Evolutionary conservation across 2,329 filamentous ascomycete species (phyloP).

Genomic region (Penicillium rolfsii): DNA sequence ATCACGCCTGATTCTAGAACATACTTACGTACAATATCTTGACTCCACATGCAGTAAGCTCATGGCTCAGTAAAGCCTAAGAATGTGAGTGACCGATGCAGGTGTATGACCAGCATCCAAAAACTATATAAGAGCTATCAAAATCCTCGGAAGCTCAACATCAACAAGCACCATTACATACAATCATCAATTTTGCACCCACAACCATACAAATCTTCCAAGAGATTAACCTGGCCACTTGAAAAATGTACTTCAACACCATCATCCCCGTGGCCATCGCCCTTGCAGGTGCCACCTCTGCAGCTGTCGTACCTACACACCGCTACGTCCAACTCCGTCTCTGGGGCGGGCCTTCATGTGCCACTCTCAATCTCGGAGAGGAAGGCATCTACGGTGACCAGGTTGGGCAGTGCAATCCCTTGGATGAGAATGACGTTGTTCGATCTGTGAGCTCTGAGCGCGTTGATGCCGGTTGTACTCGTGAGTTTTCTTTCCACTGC

Average conservation of each 20-base stretch:
- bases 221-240: background rate
- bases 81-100: background rate
- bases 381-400: slow-evolving; percentile 11
- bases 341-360: slow-evolving; percentile 4
- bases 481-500: background rate
- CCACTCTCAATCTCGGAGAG: slow-evolving; percentile 7
- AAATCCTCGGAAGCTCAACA: background rate
- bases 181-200: background rate
- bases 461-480: slow-evolving; percentile 2
- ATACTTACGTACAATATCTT: background rate
- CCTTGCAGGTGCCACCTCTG: slow-evolving; percentile 1
- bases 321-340: slow-evolving; percentile 14
- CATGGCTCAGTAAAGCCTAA: background rate
- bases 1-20: background rate
- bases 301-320: background rate
- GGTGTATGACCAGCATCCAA: background rate
- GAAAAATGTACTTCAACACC: background rate
- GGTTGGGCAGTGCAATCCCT: background rate
- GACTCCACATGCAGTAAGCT: background rate
- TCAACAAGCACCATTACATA: background rate
- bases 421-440: slow-evolving; percentile 7
- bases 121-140: background rate
- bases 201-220: background rate
- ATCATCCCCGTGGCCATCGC: background rate
- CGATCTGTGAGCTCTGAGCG: slow-evolving; percentile 8